phyloP scores from a whole-genome alignment of 2,329 filamentous ascomycete species.

The Paracoccidioides lutzii region DNA sequence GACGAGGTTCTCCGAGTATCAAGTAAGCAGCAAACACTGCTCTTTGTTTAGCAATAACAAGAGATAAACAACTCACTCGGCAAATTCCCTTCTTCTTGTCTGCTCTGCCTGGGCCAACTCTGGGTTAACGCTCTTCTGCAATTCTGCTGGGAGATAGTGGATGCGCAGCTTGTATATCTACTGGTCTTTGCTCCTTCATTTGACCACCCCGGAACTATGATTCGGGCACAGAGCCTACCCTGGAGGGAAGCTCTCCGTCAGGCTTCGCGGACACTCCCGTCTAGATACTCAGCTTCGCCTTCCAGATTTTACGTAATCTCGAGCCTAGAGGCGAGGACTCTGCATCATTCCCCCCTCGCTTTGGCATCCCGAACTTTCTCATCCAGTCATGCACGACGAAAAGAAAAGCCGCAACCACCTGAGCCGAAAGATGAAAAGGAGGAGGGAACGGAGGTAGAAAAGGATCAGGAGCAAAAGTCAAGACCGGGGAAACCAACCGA shows the following conservation, averaged over 20 bases:
- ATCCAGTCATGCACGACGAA: conserved; percentile 37
- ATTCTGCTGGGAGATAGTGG: conserved; percentile 1
- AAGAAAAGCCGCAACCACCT: conserved; percentile 43
- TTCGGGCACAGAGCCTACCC: conserved; percentile 51
- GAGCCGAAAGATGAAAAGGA: conserved; percentile 32
- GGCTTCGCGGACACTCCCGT: conserved; percentile 31
- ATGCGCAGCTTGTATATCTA: neutral
- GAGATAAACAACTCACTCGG: neutral
- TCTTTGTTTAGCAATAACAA: neutral
- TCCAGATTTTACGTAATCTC: conserved; percentile 21
- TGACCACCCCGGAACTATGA: conserved; percentile 37
- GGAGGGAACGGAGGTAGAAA: conserved; percentile 31
- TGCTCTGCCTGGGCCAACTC: neutral
- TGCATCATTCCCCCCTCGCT: conserved; percentile 11
- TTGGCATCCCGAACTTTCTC: conserved; percentile 30
- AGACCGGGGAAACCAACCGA: conserved; percentile 22
- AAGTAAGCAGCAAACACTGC: neutral
- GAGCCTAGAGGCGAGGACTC: conserved; percentile 5
- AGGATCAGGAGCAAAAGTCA: conserved; percentile 20
- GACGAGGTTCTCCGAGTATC: neutral
- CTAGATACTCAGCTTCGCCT: conserved; percentile 21
- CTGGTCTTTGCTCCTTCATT: conserved; percentile 6
- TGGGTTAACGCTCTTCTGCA: neutral
- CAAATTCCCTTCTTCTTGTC: neutral
- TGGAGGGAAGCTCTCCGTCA: conserved; percentile 50